These are phyloP conservation scores for Saccharomycopsis malanga DNA, from an alignment of 805 yeast genomes.

Conservation along the genomic window DNA sequence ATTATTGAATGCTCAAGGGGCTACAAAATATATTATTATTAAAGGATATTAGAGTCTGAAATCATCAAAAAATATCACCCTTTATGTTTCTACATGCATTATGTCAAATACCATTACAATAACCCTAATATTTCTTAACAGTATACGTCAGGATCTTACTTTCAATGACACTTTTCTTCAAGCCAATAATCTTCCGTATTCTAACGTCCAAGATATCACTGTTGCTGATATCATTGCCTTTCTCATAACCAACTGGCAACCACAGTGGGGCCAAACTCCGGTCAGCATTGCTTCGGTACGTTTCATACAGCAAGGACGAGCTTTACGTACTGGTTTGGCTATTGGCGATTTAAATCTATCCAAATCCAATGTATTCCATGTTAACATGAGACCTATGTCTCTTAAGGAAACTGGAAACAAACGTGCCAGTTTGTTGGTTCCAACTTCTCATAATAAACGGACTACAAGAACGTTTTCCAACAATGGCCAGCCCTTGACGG, in stretches of 20 bases:
- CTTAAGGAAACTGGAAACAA: constrained; percentile 7
- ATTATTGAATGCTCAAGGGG: no score
- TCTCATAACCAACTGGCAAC: constrained; percentile 20
- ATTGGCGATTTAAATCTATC: constrained; percentile 8
- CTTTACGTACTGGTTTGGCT: constrained; percentile 14
- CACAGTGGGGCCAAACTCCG: constrained; percentile 21
- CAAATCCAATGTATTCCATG: constrained; percentile 9
- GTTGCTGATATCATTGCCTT: constrained; percentile 17
- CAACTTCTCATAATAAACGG: constrained; percentile 16
- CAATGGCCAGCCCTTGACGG: constrained; percentile 5
- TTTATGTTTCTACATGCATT: no score
- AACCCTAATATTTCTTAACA: constrained; percentile 11
- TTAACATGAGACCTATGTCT: constrained; percentile 11
- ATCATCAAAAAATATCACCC: no score
- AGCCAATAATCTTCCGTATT: constrained; percentile 16
- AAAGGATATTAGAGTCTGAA: no score
- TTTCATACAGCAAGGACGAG: constrained; percentile 13
- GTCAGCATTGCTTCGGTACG: constrained; percentile 13
- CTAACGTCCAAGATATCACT: constrained; percentile 4
- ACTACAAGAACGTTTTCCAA: neutral
- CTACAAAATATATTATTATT: no score
- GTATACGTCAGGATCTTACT: constrained; percentile 12
- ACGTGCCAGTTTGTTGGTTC: constrained; percentile 20
- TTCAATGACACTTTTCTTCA: constrained; percentile 19
- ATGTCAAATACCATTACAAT: constrained; percentile 13